A percentile compares a stretch with the other conserved stretches of the same genome.
phyloP scores from a whole-genome alignment of 2,329 filamentous ascomycete genomes.

The Hymenoscyphus scutula region DNA sequence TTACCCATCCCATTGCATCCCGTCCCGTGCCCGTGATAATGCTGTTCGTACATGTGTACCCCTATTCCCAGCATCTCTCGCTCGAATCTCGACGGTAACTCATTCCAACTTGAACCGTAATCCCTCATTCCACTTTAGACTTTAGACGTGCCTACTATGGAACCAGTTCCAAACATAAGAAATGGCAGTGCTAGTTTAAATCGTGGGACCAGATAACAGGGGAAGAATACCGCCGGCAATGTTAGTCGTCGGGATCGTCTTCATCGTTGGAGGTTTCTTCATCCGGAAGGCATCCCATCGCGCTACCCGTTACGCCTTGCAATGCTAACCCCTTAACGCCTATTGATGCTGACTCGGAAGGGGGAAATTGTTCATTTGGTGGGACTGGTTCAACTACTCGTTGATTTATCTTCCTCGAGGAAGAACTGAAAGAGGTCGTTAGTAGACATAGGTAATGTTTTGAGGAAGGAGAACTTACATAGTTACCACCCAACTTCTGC shows the following conservation, averaged over 20 bases:
- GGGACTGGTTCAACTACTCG: slow-evolving; percentile 59
- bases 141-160: too few species aligned
- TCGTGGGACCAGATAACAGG: slow-evolving; percentile 53
- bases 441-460: slow-evolving; percentile 15
- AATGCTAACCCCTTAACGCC: slow-evolving; percentile 36
- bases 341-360: slow-evolving; percentile 31
- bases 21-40: slow-evolving; percentile 38
- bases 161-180: slow-evolving; percentile 16
- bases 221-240: slow-evolving; percentile 59
- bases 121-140: slow-evolving; percentile 44
- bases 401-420: slow-evolving; percentile 72
- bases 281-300: slow-evolving; percentile 38
- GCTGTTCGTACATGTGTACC: background rate
- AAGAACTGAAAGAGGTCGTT: slow-evolving; percentile 67
- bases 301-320: slow-evolving; percentile 29
- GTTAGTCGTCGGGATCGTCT: slow-evolving; percentile 63
- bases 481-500: slow-evolving; percentile 92
- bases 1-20: slow-evolving; percentile 56
- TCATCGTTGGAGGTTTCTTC: slow-evolving; percentile 60
- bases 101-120: background rate
- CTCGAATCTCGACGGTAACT: background rate
- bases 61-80: background rate
- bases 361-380: slow-evolving; percentile 42
- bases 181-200: slow-evolving; percentile 25
- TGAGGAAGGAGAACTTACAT: slow-evolving; percentile 67